A percentile compares a stretch with the other conserved stretches of the same genome.
Conservation (phyloP, 257 asterid genomes). For the Henckelia pumila region DNA sequence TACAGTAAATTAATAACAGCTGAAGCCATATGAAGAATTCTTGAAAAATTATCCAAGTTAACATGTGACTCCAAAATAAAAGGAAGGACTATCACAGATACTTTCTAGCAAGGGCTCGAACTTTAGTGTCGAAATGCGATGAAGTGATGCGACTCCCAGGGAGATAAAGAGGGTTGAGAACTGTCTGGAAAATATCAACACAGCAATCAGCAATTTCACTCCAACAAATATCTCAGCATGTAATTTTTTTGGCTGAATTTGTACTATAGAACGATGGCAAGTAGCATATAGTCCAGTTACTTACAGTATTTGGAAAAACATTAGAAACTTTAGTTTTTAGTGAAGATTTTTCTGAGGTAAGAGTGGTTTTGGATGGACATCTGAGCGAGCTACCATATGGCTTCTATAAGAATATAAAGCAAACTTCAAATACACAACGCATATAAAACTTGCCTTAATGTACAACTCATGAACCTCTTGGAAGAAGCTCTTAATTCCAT, state of each 20-base stretch:
- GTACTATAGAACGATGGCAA: background rate
- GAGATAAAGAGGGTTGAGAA: conserved; percentile 89
- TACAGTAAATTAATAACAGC: conserved; percentile 21
- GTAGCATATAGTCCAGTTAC: background rate
- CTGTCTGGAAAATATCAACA: conserved; percentile 61
- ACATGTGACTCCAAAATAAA: conserved; percentile 23
- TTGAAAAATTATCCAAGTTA: conserved; percentile 17
- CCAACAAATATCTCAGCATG: conserved; percentile 4
- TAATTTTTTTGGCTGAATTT: background rate
- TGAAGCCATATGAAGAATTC: conserved; percentile 5
- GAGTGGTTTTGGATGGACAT: background rate
- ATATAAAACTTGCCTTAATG: conserved; percentile 54
- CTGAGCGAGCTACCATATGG: background rate
- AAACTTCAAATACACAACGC: background rate
- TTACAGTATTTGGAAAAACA: background rate
- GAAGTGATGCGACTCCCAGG: conserved; percentile 96
- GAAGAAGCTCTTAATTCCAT: conserved; percentile 97
- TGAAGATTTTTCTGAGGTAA: background rate
- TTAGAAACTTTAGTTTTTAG: background rate
- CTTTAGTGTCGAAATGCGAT: conserved; percentile 96
- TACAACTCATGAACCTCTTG: conserved; percentile 96
- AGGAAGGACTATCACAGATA: conserved; percentile 52
- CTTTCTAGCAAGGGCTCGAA: conserved; percentile 89
- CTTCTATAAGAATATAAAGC: background rate
- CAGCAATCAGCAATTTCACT: conserved; percentile 17